Percentiles rank a stretch among this genome's conserved stretches.
Conservation (phyloP, 2,329 filamentous ascomycete genomes). For the Fusarium mangiferae region DNA sequence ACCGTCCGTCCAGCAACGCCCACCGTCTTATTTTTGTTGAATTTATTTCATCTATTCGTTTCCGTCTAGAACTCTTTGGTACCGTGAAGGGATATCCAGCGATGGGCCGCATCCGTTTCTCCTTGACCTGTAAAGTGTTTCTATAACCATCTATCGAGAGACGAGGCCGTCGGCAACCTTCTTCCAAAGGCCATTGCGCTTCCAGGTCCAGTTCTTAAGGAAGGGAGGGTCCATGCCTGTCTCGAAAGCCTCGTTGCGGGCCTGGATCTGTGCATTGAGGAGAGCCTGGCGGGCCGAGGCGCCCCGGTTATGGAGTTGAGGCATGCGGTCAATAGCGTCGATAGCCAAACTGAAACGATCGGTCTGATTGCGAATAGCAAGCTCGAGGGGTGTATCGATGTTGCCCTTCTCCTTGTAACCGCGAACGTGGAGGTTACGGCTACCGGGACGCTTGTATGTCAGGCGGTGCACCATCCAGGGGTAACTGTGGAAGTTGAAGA, state of each 20-base stretch:
- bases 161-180: slow-evolving; percentile 41
- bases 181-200: slow-evolving; percentile 55
- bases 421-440: slow-evolving; percentile 75
- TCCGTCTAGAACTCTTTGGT: slow-evolving; percentile 18
- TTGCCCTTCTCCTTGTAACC: slow-evolving; percentile 88
- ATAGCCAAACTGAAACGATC: slow-evolving; percentile 83
- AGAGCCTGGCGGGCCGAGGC: slow-evolving; percentile 71
- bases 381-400: slow-evolving; percentile 82
- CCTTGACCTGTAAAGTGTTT: neutral
- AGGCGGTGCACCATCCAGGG: slow-evolving; percentile 82
- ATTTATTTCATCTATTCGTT: slow-evolving; percentile 27
- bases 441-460: slow-evolving; percentile 78
- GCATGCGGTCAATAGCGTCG: slow-evolving; percentile 77
- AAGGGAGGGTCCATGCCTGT: slow-evolving; percentile 75
- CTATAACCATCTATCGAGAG: slow-evolving; percentile 36
- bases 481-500: slow-evolving; percentile 89
- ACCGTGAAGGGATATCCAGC: neutral
- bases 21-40: slow-evolving; percentile 20
- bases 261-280: slow-evolving; percentile 71
- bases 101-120: neutral
- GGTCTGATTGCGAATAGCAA: slow-evolving; percentile 81
- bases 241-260: slow-evolving; percentile 73
- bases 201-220: slow-evolving; percentile 75
- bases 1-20: slow-evolving; percentile 34
- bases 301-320: slow-evolving; percentile 70